Conservation (phyloP, 495 filamentous ascomycete genomes). For the Neurospora tetrasperma region DNA sequence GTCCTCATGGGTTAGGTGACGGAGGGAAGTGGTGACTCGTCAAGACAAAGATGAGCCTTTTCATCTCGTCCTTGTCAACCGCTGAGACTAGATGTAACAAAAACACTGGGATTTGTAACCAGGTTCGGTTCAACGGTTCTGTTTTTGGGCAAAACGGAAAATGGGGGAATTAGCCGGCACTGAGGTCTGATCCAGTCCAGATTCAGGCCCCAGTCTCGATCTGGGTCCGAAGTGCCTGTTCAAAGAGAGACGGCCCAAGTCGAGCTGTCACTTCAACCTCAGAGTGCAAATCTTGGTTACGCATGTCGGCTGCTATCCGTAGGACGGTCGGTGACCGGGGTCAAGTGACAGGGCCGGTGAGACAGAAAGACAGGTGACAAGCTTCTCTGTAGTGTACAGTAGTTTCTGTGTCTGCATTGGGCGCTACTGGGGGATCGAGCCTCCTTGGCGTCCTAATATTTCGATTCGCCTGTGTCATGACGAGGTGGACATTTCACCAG, state of each 20-base stretch:
- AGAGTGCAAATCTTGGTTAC: slow-evolving; percentile 24
- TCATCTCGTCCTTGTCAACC: not conserved
- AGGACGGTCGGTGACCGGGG: slow-evolving; percentile 7
- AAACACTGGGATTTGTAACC: not conserved
- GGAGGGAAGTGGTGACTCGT: not conserved
- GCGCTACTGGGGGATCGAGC: not conserved
- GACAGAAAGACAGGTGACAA: not conserved
- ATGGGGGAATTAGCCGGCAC: not conserved
- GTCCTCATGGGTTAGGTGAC: not conserved
- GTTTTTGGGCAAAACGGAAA: not conserved
- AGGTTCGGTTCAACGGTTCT: not conserved
- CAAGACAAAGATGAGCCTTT: not conserved
- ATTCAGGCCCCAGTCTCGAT: not conserved
- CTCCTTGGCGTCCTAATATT: not conserved
- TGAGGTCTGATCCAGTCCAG: not conserved
- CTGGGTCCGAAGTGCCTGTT: not conserved
- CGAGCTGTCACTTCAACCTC: slow-evolving; percentile 9
- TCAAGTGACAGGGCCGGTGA: not conserved
- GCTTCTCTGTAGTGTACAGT: not conserved
- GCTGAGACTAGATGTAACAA: not conserved
- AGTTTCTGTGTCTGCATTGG: not conserved
- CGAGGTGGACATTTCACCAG: not conserved
- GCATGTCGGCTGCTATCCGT: slow-evolving; percentile 14
- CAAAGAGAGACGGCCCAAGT: not conserved
- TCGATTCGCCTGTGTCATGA: not conserved